phyloP scores from a whole-genome alignment of 148 eudicot species.

The Nepenthes gracilis region DNA sequence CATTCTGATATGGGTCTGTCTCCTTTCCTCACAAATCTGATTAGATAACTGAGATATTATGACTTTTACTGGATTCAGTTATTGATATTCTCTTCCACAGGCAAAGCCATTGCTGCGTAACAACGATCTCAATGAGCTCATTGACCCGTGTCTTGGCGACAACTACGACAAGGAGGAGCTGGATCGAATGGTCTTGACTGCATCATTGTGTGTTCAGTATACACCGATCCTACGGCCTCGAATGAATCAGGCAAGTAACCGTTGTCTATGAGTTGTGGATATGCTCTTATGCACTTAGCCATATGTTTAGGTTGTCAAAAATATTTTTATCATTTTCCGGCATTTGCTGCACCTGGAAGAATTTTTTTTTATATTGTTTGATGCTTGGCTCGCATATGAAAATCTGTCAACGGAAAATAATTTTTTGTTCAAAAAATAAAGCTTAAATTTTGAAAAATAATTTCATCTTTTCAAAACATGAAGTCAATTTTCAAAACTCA shows the following conservation, averaged over 20 bases:
- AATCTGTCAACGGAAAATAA: too few species aligned
- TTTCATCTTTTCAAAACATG: too few species aligned
- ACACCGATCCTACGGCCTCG: slow-evolving; percentile 58
- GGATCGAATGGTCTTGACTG: slow-evolving; percentile 53
- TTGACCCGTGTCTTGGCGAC: slow-evolving; percentile 53
- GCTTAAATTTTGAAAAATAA: too few species aligned
- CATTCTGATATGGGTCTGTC: slow-evolving; percentile 64
- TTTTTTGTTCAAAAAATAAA: too few species aligned
- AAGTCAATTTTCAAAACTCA: too few species aligned
- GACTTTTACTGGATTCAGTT: neutral
- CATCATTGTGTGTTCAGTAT: slow-evolving; percentile 56
- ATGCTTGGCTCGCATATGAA: too few species aligned
- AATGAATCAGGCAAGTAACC: slow-evolving; percentile 69
- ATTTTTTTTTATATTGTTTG: too few species aligned
- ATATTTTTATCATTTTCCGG: too few species aligned
- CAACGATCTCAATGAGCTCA: slow-evolving; percentile 36
- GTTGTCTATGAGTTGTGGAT: neutral
- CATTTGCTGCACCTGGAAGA: too few species aligned
- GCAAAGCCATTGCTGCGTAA: slow-evolving; percentile 71
- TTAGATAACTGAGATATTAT: neutral
- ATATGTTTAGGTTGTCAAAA: too few species aligned
- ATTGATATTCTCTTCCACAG: slow-evolving; percentile 15
- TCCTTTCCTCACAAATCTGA: neutral
- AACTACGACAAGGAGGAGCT: slow-evolving; percentile 45
- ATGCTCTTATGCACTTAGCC: neutral